These are phyloP conservation scores for Eucalyptus leucophloia DNA, from an alignment of 345 rosid species.

Conservation along the genomic window DNA sequence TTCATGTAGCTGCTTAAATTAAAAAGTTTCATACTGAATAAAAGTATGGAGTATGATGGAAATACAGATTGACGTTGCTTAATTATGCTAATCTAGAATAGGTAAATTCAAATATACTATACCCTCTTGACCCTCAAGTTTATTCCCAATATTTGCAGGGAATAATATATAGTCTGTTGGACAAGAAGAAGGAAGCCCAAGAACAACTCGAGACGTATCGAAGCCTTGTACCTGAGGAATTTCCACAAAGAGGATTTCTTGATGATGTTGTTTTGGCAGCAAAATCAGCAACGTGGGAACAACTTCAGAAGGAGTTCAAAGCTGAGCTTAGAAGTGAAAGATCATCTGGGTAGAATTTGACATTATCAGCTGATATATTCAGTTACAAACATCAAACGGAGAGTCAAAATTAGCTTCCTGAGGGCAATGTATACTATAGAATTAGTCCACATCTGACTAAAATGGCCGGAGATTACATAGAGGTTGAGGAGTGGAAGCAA, in stretches of 20 bases:
- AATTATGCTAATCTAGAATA: neutral
- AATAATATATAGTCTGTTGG: slow-evolving; percentile 70
- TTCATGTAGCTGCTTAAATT: neutral
- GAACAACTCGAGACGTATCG: slow-evolving; percentile 63
- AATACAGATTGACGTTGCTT: neutral
- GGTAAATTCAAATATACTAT: neutral
- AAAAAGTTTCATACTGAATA: neutral
- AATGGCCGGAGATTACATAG: neutral
- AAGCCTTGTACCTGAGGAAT: slow-evolving; percentile 79
- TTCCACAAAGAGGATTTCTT: slow-evolving; percentile 71
- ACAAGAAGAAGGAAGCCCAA: slow-evolving; percentile 63
- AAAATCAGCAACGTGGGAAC: slow-evolving; percentile 41
- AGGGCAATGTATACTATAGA: neutral
- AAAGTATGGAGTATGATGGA: neutral
- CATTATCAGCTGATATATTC: neutral
- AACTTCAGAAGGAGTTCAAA: slow-evolving; percentile 41
- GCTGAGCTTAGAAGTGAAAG: neutral
- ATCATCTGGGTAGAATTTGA: neutral
- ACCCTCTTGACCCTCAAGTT: neutral
- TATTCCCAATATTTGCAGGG: slow-evolving; percentile 33
- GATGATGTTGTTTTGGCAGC: slow-evolving; percentile 75
- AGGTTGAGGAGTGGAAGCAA: neutral
- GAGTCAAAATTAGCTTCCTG: slow-evolving; percentile 14
- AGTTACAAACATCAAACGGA: slow-evolving; percentile 53
- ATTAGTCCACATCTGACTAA: neutral